Conservation (phyloP, 2,329 filamentous ascomycete species). For the Ophiocordyceps sinensis region DNA sequence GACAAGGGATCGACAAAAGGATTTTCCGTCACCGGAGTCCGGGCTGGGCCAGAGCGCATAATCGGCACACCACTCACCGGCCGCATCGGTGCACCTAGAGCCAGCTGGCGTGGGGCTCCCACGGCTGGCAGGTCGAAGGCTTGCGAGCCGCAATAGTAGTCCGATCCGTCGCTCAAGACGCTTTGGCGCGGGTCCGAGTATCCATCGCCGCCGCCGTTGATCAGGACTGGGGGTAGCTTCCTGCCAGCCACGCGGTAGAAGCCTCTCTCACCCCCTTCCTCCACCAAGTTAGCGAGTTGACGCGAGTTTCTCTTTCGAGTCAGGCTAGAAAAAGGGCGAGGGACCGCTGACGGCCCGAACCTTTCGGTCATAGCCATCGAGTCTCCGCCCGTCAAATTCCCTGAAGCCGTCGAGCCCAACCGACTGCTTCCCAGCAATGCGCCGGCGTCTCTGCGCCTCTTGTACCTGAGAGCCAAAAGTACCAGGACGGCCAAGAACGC, state of each 20-base stretch:
- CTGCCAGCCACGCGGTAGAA: slow-evolving; percentile 52
- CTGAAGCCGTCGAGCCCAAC: slow-evolving; percentile 9
- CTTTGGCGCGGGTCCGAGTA: slow-evolving; percentile 36
- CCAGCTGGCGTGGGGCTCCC: slow-evolving; percentile 24
- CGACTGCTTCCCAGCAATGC: slow-evolving; percentile 27
- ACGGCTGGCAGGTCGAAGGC: slow-evolving; percentile 22
- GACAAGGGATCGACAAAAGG: slow-evolving; percentile 25
- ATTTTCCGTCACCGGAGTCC: slow-evolving; percentile 43
- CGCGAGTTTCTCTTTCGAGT: slow-evolving; percentile 21
- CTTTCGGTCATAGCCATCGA: slow-evolving; percentile 30
- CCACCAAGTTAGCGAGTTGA: slow-evolving; percentile 8
- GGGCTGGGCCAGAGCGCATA: slow-evolving; percentile 49
- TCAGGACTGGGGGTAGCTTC: slow-evolving; percentile 48
- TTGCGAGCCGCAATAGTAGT: slow-evolving; percentile 39
- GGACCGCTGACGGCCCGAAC: slow-evolving; percentile 24
- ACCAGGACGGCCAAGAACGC: slow-evolving; percentile 40
- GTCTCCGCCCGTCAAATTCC: slow-evolving; percentile 3
- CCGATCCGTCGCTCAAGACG: slow-evolving; percentile 33
- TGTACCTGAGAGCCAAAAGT: slow-evolving; percentile 39
- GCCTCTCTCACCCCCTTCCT: slow-evolving; percentile 32
- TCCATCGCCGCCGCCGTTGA: slow-evolving; percentile 48
- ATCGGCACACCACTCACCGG: slow-evolving; percentile 46
- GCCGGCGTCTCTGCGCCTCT: slow-evolving; percentile 31
- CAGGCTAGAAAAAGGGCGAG: slow-evolving; percentile 32
- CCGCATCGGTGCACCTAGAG: slow-evolving; percentile 43